Evolutionary conservation across 371 early-diverging fungal genomes (phyloP).

Genomic region (Entomophthora muscae): DNA sequence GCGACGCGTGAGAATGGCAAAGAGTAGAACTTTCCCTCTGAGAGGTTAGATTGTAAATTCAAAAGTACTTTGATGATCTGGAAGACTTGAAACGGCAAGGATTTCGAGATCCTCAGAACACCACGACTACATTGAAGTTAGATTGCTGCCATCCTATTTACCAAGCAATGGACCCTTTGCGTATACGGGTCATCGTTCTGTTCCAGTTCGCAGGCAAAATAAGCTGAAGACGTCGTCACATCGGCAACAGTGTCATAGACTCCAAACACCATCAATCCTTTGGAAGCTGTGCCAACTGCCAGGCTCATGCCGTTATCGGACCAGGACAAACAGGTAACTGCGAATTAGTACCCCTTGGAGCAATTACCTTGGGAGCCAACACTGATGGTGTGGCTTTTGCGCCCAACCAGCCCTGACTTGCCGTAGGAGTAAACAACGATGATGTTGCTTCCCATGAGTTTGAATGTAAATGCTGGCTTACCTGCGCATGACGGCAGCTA

Average conservation of each 20-base stretch:
- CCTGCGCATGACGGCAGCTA: constrained; percentile 4
- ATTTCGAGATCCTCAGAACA: not conserved
- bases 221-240: not conserved
- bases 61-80: not conserved
- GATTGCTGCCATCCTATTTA: not conserved
- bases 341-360: not conserved
- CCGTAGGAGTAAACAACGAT: constrained; percentile 1
- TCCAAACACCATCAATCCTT: not conserved
- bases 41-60: not conserved
- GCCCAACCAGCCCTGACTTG: not conserved
- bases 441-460: not conserved
- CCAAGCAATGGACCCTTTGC: not conserved
- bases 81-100: not conserved
- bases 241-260: not conserved
- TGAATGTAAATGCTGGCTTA: not conserved
- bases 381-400: not conserved
- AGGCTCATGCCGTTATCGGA: not conserved
- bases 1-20: not conserved
- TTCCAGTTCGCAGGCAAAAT: not conserved
- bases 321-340: constrained; percentile 6
- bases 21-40: constrained; percentile 4
- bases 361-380: constrained; percentile 1
- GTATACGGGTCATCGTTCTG: not conserved
- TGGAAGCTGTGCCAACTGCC: constrained; percentile 4
- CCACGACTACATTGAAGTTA: not conserved